phyloP scores from a whole-genome alignment of 2,329 filamentous ascomycete species.

The Epichloe baconii region DNA sequence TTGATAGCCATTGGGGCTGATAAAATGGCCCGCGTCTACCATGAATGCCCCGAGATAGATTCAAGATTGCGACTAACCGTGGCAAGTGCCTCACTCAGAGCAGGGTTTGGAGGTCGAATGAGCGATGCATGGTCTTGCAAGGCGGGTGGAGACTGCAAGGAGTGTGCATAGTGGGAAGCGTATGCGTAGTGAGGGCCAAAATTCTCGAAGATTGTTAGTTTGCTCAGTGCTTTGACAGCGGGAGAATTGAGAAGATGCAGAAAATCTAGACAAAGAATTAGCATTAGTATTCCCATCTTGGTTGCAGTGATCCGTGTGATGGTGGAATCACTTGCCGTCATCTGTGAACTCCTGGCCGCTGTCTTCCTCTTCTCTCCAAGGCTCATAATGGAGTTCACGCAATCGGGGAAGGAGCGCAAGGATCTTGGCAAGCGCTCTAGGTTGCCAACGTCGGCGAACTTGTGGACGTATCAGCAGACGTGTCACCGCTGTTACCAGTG shows the following conservation, averaged over 20 bases:
- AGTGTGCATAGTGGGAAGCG: too few species aligned
- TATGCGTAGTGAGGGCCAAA: too few species aligned
- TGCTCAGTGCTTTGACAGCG: too few species aligned
- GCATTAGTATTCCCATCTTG: accelerated
- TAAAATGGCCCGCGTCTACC: background rate
- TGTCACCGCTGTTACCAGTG: slow-evolving; percentile 19
- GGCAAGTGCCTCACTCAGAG: background rate
- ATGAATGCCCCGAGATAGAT: background rate
- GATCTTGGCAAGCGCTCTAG: slow-evolving; percentile 18
- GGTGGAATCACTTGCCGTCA: slow-evolving; percentile 13
- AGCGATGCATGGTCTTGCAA: background rate
- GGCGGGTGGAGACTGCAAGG: too few species aligned
- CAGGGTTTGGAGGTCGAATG: background rate
- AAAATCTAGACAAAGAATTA: background rate
- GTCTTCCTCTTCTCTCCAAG: background rate
- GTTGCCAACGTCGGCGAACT: slow-evolving; percentile 23
- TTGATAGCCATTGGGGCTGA: background rate
- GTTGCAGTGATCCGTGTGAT: slow-evolving; percentile 17
- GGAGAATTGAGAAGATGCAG: too few species aligned
- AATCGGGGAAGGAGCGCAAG: slow-evolving; percentile 22
- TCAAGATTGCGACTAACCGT: background rate
- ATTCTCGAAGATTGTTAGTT: too few species aligned
- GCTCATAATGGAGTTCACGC: slow-evolving; percentile 25
- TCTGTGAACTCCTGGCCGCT: slow-evolving; percentile 13
- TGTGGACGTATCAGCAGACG: slow-evolving; percentile 24